phyloP scores from a whole-genome alignment of 306 rosid species.

The Ormosia semicastrata region DNA sequence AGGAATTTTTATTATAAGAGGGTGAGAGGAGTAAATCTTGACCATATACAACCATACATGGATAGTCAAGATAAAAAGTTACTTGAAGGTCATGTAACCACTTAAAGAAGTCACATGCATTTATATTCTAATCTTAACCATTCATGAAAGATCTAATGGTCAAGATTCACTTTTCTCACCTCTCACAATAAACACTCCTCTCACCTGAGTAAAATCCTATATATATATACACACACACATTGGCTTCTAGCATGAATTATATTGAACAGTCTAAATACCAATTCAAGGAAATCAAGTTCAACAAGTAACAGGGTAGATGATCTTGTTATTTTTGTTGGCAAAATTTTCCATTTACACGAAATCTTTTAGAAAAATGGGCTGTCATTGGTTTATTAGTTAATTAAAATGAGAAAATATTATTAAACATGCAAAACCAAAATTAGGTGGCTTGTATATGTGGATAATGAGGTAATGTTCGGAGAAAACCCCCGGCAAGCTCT shows the following conservation, averaged over 20 bases:
- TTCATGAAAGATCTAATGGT: too few species aligned
- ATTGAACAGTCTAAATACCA: not conserved
- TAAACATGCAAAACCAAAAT: not conserved
- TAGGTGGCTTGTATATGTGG: conserved; percentile 37
- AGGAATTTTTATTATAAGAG: too few species aligned
- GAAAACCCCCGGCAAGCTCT: conserved; percentile 32
- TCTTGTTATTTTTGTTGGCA: conserved; percentile 22
- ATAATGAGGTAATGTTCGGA: conserved; percentile 38
- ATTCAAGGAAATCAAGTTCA: conserved; percentile 32
- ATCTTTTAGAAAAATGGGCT: not conserved
- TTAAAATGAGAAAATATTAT: conserved; percentile 6
- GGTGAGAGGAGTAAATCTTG: too few species aligned
- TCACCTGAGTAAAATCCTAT: too few species aligned
- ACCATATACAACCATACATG: too few species aligned
- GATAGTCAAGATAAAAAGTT: too few species aligned
- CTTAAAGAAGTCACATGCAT: too few species aligned
- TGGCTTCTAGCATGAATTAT: not conserved
- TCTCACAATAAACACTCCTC: too few species aligned
- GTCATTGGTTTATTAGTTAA: not conserved
- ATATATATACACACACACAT: too few species aligned
- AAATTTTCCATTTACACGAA: conserved; percentile 26
- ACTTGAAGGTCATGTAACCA: too few species aligned
- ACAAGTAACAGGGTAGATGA: conserved; percentile 13
- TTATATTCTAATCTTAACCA: too few species aligned
- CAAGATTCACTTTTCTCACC: too few species aligned